Evolutionary conservation across 1,139 yeast species (phyloP), one percentile per base, ranked within the genome.

Genomic region (Yueomyces sp.): DNA sequence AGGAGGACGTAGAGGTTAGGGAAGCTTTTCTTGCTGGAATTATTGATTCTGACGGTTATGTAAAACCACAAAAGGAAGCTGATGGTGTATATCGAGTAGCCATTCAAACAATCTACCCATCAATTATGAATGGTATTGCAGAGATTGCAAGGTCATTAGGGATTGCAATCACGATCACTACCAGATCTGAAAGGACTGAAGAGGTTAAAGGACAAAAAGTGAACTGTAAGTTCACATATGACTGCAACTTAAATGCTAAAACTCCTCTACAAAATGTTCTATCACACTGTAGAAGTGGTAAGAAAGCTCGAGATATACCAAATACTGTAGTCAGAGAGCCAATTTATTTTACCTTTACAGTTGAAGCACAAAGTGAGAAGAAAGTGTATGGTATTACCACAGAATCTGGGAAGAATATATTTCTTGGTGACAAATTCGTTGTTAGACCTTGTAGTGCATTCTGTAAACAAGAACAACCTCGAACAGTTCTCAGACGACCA

Each of bases 1-100:
- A 46, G 30, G 66, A 61, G 36, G 54, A 56, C 27, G 46, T 64
- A 38, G 54, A 49, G 19, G 63, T 66, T 36, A 60, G 73, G 43
- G 73, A 69, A 55, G 55, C 57, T 26, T 66, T 65, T 46, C 40
- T 68, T 44, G 72, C 72, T 31, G 73, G 72, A 49, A 50, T 68
- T 27, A 54, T 68, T 43, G 73, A 68, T 47, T 51, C 70, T n/a
- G 57, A 59, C 46, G 71, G 71, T 27, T 42, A 50, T 38, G 66
- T 64, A 25, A 41, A 46, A 41, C 47, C 47, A 33, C 45, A 49
- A 33, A 42, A 45, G 27, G 51, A 48, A 39, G 49, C 48, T 7
- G 41, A 48, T 4, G 49, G 50, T 28, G 41, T 47, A 31, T 45
- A 43, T 36, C 48, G 50, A 35, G 65, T 63, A 11, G 50, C 62